A percentile compares a stretch with the other conserved stretches of the same genome.
These are phyloP conservation scores for Pyrenochaeta sp. DNA, from an alignment of 2,329 filamentous ascomycete genomes.

Conservation along the genomic window DNA sequence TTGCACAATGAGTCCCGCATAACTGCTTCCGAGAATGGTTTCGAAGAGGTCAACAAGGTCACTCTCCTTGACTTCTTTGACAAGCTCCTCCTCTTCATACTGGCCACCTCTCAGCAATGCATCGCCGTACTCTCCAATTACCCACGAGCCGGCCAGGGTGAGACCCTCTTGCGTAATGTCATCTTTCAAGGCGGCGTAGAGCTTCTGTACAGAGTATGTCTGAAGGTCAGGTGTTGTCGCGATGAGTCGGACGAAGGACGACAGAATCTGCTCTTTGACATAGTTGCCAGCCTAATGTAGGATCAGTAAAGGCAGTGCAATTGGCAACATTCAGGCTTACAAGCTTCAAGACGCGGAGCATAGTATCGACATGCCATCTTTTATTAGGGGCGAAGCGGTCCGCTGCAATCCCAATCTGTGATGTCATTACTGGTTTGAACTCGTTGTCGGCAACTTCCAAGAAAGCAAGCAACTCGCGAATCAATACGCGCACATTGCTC, in stretches of 20 bases:
- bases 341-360: conserved; percentile 90
- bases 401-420: conserved; percentile 95
- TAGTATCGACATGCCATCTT: conserved; percentile 98
- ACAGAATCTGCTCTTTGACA: conserved; percentile 96
- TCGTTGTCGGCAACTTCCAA: conserved; percentile 97
- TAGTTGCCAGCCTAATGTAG: conserved; percentile 78
- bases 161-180: conserved; percentile 98
- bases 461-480: conserved; percentile 92
- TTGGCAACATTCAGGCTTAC: conserved; percentile 26
- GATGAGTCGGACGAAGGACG: conserved; percentile 94
- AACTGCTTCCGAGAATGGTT: conserved; percentile 92
- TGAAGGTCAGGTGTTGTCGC: conserved; percentile 94
- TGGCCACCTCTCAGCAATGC: conserved; percentile 86
- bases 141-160: conserved; percentile 93
- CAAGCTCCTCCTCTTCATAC: conserved; percentile 92
- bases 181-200: conserved; percentile 89
- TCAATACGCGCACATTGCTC: conserved; percentile 90
- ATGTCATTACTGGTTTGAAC: conserved; percentile 98
- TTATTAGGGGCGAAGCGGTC: conserved; percentile 97
- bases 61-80: conserved; percentile 81
- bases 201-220: conserved; percentile 94
- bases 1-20: conserved; percentile 87
- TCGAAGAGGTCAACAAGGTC: conserved; percentile 94
- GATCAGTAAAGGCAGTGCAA: conserved; percentile 13
- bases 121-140: conserved; percentile 96